Conservation (phyloP, 1,284 basidiomycete species). For the Apiotrichum montevideense region DNA sequence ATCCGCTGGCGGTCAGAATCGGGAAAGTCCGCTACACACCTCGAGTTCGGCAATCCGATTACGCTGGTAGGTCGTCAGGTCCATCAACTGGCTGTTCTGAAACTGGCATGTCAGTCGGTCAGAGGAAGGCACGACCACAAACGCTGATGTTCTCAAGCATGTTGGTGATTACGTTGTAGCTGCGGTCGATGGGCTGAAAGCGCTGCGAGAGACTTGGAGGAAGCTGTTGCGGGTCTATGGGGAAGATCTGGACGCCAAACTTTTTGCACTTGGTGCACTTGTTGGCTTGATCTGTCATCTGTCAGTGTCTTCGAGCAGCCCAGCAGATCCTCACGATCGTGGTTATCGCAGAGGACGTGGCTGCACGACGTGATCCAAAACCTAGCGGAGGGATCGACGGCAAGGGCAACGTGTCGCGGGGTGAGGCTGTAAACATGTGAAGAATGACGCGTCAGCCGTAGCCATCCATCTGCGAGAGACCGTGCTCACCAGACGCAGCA, state of each 20-base stretch:
- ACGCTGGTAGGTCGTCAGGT: not conserved
- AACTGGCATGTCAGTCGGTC: constrained; percentile 5
- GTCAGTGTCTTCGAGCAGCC: not conserved
- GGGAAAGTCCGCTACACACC: not conserved
- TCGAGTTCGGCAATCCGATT: constrained; percentile 1
- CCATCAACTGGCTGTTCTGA: constrained; percentile 10
- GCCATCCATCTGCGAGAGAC: too few species aligned
- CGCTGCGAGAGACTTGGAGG: not conserved
- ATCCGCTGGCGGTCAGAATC: not conserved
- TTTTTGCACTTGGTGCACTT: constrained; percentile 16
- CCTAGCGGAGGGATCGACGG: not conserved
- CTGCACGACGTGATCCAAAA: constrained; percentile 42
- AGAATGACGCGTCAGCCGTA: not conserved
- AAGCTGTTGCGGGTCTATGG: constrained; percentile 11
- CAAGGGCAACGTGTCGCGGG: not conserved
- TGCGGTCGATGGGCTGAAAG: not conserved
- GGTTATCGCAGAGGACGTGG: constrained; percentile 35
- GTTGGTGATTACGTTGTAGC: not conserved
- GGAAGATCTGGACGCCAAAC: constrained; percentile 7
- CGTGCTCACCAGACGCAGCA: too few species aligned
- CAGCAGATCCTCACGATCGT: constrained; percentile 21
- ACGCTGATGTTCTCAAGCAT: not conserved
- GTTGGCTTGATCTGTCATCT: constrained; percentile 12
- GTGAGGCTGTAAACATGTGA: not conserved
- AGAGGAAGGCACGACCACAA: not conserved